phyloP scores from a whole-genome alignment of 148 eudicot genomes.

The Fagopyrum homotropicum region DNA sequence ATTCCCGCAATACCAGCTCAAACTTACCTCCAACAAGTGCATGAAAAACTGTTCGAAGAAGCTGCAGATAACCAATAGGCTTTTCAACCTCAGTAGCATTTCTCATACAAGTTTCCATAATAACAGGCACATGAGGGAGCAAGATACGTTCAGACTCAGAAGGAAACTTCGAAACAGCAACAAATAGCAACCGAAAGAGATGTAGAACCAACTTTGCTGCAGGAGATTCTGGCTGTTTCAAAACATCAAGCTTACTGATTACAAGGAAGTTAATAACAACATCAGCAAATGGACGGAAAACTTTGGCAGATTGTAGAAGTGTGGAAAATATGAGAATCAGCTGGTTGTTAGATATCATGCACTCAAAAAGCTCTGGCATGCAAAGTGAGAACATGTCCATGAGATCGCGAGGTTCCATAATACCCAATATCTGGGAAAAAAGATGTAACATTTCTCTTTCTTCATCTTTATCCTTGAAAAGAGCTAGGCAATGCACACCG shows the following conservation, averaged over 20 bases:
- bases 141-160: conserved; percentile 90
- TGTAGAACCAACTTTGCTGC: conserved; percentile 87
- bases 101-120: conserved; percentile 95
- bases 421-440: conserved; percentile 82
- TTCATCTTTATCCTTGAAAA: conserved; percentile 91
- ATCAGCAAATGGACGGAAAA: conserved; percentile 81
- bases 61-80: conserved; percentile 88
- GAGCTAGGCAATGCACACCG: conserved; percentile 87
- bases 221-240: conserved; percentile 90
- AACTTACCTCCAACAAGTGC: conserved; percentile 96
- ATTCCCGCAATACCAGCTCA: conserved; percentile 82
- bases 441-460: conserved; percentile 87
- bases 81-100: conserved; percentile 81
- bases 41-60: conserved; percentile 90
- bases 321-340: conserved; percentile 77
- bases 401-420: conserved; percentile 94
- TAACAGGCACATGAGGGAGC: conserved; percentile 90
- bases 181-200: conserved; percentile 74
- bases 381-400: conserved; percentile 98
- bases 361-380: conserved; percentile 95
- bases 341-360: conserved; percentile 91
- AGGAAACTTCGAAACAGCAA: conserved; percentile 79
- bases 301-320: conserved; percentile 66
- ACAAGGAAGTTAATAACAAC: conserved; percentile 93
- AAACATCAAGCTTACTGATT: conserved; percentile 86